Conservation (phyloP, 2,329 filamentous ascomycete species). For the Rachicladosporium sp. region DNA sequence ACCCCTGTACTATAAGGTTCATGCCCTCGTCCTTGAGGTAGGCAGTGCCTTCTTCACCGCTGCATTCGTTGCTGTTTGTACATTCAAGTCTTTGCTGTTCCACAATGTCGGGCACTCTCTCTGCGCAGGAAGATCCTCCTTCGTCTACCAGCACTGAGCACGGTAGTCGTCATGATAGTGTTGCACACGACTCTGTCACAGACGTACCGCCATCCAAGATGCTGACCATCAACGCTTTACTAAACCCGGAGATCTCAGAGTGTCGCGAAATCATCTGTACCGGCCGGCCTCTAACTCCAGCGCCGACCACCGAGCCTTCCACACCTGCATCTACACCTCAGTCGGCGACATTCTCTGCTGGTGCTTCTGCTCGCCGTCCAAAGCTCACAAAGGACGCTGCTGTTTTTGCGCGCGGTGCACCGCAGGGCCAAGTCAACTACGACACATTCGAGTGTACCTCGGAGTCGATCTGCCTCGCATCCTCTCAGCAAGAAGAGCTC, state of each 20-base stretch:
- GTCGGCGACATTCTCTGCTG: constrained; percentile 13
- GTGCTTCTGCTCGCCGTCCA: constrained; percentile 25
- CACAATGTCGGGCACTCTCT: constrained; percentile 10
- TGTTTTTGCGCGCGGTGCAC: constrained; percentile 48
- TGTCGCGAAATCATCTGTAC: constrained; percentile 9
- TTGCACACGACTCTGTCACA: constrained; percentile 8
- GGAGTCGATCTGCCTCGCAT: constrained; percentile 26
- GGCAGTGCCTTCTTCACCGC: constrained; percentile 8
- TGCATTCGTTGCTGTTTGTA: background rate
- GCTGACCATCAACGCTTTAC: constrained; percentile 31
- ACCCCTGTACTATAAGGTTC: constrained; percentile 15
- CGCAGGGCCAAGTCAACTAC: constrained; percentile 59
- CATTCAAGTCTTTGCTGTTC: constrained; percentile 1
- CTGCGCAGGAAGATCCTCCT: constrained; percentile 8
- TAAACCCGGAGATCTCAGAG: constrained; percentile 23
- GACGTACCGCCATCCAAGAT: constrained; percentile 12
- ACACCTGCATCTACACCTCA: constrained; percentile 13
- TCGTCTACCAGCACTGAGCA: constrained; percentile 10
- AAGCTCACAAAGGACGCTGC: constrained; percentile 56
- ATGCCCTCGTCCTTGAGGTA: constrained; percentile 11
- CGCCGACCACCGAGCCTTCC: constrained; percentile 12
- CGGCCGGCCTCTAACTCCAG: constrained; percentile 17
- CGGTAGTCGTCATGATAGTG: constrained; percentile 8
- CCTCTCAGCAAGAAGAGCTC: constrained; percentile 31
- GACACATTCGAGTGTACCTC: constrained; percentile 53